These are phyloP conservation scores for Pelargonium citronellum DNA, from an alignment of 441 rosid genomes.

Conservation along the genomic window DNA sequence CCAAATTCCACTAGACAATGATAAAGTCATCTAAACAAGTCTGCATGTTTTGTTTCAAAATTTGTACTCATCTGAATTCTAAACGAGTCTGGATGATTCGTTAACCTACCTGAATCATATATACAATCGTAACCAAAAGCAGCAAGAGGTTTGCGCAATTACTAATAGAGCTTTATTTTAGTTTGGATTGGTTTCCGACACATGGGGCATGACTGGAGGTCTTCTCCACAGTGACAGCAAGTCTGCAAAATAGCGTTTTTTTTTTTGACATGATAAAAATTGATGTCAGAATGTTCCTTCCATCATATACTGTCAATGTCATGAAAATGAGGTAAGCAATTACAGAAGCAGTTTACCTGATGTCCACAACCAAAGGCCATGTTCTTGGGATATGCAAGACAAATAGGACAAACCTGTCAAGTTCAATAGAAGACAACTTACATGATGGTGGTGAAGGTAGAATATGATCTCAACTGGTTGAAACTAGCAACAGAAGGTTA, in stretches of 20 bases:
- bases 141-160: too few species aligned
- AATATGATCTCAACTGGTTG: too few species aligned
- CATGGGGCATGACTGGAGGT: conserved; percentile 67
- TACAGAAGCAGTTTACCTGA: conserved; percentile 37
- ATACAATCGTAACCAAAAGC: neutral
- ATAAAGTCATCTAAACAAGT: too few species aligned
- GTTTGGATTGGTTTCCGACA: conserved; percentile 62
- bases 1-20: too few species aligned
- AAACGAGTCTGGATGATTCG: too few species aligned
- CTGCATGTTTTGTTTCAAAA: too few species aligned
- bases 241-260: conserved; percentile 40
- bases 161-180: conserved; percentile 76
- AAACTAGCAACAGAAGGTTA: neutral
- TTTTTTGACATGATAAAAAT: neutral
- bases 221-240: conserved; percentile 82
- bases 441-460: neutral
- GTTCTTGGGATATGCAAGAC: conserved; percentile 45
- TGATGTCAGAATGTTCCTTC: conserved; percentile 15
- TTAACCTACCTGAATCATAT: neutral
- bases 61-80: too few species aligned
- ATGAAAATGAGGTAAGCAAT: neutral
- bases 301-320: neutral
- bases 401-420: conserved; percentile 59
- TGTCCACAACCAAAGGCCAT: conserved; percentile 78
- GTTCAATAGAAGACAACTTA: neutral